Conservation (phyloP, 805 yeast genomes). For the Barnettozyma salicaria region DNA sequence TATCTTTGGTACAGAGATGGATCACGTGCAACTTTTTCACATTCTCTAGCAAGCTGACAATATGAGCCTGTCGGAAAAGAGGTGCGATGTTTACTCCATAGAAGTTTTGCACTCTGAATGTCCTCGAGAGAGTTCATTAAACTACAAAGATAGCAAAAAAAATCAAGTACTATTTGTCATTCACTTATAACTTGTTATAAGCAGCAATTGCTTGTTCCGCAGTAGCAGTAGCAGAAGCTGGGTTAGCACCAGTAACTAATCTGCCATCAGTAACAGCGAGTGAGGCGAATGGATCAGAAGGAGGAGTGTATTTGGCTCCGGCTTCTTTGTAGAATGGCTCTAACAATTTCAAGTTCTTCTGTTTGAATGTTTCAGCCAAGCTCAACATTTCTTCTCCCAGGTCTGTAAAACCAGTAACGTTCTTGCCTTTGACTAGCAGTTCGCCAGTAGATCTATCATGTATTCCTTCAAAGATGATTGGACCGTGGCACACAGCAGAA, state of each 20-base stretch:
- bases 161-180: too few relatives aligned
- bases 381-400: constrained; percentile 38
- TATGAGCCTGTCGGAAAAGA: too few relatives aligned
- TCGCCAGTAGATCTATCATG: constrained; percentile 37
- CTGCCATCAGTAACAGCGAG: constrained; percentile 50
- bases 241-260: constrained; percentile 62
- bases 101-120: too few relatives aligned
- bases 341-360: constrained; percentile 31
- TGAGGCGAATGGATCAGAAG: constrained; percentile 47
- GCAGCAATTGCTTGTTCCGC: constrained; percentile 36
- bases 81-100: too few relatives aligned
- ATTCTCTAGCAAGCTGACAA: too few relatives aligned
- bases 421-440: constrained; percentile 44
- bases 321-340: constrained; percentile 32
- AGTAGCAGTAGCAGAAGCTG: constrained; percentile 46
- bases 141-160: too few relatives aligned
- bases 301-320: constrained; percentile 41
- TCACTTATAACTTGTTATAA: constrained; percentile 12
- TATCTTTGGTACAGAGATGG: too few relatives aligned
- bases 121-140: too few relatives aligned
- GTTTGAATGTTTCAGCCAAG: constrained; percentile 23
- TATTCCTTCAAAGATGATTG: constrained; percentile 48
- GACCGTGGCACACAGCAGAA: constrained; percentile 66
- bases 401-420: constrained; percentile 53
- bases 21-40: too few relatives aligned